Base-by-base conservation (phyloP, 306 rosid species). In the Pyrus bretschneideri region DNA sequence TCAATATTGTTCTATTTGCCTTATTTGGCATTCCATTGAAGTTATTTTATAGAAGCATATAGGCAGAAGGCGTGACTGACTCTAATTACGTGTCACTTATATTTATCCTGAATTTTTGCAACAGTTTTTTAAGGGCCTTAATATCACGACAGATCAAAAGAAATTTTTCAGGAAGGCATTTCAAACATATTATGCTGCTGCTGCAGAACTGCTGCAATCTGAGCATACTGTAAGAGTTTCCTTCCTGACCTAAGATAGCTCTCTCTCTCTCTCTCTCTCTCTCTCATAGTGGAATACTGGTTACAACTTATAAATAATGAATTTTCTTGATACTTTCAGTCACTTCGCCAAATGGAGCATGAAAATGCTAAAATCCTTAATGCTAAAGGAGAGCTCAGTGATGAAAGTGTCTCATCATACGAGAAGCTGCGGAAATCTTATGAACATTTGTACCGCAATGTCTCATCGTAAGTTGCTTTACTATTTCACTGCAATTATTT, bases 301-400 rank as follows among this genome's bases (percentile, higher is more conserved):
- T 30, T 64, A 9, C 45, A 64, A 52, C 40, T 54, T 75, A 9
- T 19, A 25, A 40, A 58, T 59, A 58, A 40, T 44, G 22, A 29
- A 6, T 82, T 72, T 69, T 70, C 55, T 25, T 71, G 13, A 51
- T 75, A 65, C 71, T 45, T 38, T 80, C 81, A 96, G 99, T 89
- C 97, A 67, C 98, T 96, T 82, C 90, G 96, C 77, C 88, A 87
- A 80, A 86, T 96, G 99, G 99, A 96, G 85, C 87, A 84, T 84
- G 99, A 96, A 78, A 96, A 96, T 84, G 91, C 99, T 14, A 96
- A 93, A 87, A 89, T 92, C 82, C 85, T 96, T 71, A 92, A 89
- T 82, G 99, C 99, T 63, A 96, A 89, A 85, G 99, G 99, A 71
- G 98, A 96, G 83, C 97, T 96, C 68, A 91, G 89, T 81, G 99